These are phyloP conservation scores for Thymus quinquecostatus DNA, from an alignment of 257 asterid species.

Conservation along the genomic window DNA sequence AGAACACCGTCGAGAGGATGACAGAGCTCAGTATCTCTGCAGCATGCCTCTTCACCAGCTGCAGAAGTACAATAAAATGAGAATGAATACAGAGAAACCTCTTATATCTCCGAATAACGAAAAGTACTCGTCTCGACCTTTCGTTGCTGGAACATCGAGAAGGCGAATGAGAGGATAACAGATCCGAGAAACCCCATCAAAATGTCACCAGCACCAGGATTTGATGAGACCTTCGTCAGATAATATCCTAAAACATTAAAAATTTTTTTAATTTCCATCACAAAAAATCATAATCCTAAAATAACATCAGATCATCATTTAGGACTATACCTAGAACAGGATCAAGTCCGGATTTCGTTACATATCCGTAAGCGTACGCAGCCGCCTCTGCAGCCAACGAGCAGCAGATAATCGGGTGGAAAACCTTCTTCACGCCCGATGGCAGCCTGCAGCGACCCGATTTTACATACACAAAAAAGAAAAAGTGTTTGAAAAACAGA, in stretches of 20 bases:
- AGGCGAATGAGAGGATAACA: conserved; percentile 92
- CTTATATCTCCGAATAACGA: no score
- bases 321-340: conserved; percentile 73
- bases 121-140: conserved; percentile 50
- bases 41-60: conserved; percentile 98
- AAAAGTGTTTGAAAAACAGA: conserved; percentile 16
- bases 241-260: conserved; percentile 61
- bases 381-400: conserved; percentile 87
- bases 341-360: conserved; percentile 67
- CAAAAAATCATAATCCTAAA: not conserved
- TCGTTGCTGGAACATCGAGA: conserved; percentile 98
- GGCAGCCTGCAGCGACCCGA: conserved; percentile 68
- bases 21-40: conserved; percentile 95
- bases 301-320: conserved; percentile 11
- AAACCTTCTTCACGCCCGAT: conserved; percentile 63
- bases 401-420: conserved; percentile 94
- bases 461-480: not conserved
- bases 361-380: conserved; percentile 75
- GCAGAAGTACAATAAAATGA: conserved; percentile 30
- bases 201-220: conserved; percentile 98
- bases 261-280: not conserved
- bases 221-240: conserved; percentile 79
- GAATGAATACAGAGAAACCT: no score
- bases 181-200: conserved; percentile 97
- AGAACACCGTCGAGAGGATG: conserved; percentile 73